phyloP scores from a whole-genome alignment of 352 stramenopile species.

The Globisporangium sylvaticum region DNA sequence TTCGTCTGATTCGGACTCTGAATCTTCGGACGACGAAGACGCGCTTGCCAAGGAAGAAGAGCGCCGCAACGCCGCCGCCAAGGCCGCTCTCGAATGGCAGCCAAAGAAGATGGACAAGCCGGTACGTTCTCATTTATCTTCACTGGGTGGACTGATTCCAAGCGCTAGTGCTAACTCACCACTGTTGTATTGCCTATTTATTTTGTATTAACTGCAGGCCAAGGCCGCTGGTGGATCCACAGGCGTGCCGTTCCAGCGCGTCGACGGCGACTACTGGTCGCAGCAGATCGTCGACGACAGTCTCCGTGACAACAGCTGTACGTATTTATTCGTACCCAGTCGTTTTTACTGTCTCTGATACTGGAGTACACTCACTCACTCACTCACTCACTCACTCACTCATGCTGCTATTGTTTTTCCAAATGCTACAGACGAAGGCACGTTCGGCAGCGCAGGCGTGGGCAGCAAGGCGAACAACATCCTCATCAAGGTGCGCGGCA shows the following conservation, averaged over 20 bases:
- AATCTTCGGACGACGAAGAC: conserved; percentile 44
- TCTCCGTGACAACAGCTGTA: conserved; percentile 97
- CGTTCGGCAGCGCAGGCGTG: conserved; percentile 95
- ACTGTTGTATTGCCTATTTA: neutral
- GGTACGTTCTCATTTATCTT: conserved; percentile 12
- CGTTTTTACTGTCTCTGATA: neutral
- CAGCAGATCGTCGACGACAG: conserved; percentile 89
- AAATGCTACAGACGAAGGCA: conserved; percentile 81
- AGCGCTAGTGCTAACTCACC: neutral
- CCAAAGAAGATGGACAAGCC: conserved; percentile 85
- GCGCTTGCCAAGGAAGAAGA: conserved; percentile 73
- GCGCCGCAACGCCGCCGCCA: conserved; percentile 69
- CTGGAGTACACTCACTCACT: neutral
- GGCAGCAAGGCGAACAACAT: conserved; percentile 97
- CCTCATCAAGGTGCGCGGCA: conserved; percentile 96
- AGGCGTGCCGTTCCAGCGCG: conserved; percentile 96
- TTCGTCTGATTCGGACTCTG: conserved; percentile 32
- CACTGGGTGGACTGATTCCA: neutral
- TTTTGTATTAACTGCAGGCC: conserved; percentile 11
- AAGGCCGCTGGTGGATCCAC: conserved; percentile 61
- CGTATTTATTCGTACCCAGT: conserved; percentile 15
- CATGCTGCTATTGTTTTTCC: neutral
- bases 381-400: neutral
- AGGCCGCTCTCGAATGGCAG: conserved; percentile 89
- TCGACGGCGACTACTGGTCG: conserved; percentile 96